phyloP scores from a whole-genome alignment of 371 early-diverging fungal genomes.

The Syncephalastrum racemosum region DNA sequence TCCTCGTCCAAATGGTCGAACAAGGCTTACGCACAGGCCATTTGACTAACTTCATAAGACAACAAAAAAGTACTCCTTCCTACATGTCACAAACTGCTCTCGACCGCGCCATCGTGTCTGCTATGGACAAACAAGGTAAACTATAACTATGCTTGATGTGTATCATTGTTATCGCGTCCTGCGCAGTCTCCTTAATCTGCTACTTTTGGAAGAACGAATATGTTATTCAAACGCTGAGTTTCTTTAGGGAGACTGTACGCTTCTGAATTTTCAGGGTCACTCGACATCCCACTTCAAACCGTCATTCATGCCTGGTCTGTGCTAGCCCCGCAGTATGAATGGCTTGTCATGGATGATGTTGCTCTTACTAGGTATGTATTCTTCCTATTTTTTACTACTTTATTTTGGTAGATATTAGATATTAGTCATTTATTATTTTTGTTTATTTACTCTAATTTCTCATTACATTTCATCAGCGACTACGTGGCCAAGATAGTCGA shows the following conservation, averaged over 20 bases:
- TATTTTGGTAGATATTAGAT: no score
- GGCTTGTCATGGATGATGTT: conserved; percentile 19
- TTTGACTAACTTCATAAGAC: no score
- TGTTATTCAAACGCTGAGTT: background rate
- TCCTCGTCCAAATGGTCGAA: conserved; percentile 17
- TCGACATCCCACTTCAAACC: conserved; percentile 14
- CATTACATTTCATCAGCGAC: background rate
- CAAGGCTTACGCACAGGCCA: conserved; percentile 14
- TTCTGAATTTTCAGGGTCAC: conserved; percentile 10
- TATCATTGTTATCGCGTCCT: conserved; percentile 2
- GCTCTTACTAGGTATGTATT: conserved; percentile 13
- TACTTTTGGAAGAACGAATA: background rate
- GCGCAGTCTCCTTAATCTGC: no score
- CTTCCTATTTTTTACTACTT: conserved; percentile 6
- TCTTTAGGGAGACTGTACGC: conserved; percentile 17
- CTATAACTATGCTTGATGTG: conserved; percentile 1
- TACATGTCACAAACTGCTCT: no score
- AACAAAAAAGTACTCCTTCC: no score
- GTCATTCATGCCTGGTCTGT: conserved; percentile 14
- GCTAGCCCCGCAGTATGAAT: conserved; percentile 14
- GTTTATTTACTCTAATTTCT: conserved; percentile 1
- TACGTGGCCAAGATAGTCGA: conserved; percentile 2
- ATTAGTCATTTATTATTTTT: background rate
- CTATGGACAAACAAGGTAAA: no score
- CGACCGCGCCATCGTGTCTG: no score